Base-by-base conservation (phyloP, 1,284 basidiomycete genomes). In the Ceratobasidium papillatum region DNA sequence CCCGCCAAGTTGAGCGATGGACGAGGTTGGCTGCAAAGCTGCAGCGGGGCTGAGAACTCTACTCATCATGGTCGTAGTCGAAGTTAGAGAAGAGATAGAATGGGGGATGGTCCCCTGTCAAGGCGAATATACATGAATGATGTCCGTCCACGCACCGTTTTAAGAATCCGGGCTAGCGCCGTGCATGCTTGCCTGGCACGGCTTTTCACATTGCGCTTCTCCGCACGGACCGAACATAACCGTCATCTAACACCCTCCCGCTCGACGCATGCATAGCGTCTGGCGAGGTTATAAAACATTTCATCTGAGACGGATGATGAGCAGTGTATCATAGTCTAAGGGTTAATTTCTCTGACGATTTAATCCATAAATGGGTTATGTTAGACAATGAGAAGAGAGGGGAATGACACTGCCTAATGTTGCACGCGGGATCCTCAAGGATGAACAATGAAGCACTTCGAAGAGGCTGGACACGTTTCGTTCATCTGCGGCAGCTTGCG, bases 151-250 rank as follows among this genome's bases (percentile, higher is more conserved):
- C 34, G 43, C 51, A 25, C 65, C 65, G 30, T 41, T 52, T 54
- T 54, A 51, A 68, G 65, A 14, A 68, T 43, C 34, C n/a, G 27
- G 30, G n/a, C 34, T 68, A 68, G 65, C 65, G 65, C 65, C 61
- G 27, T 56, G 45, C 63, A 36, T 34, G 63, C 34, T 41, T 12
- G 45, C 45, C 45, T 49, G 25, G 27, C 63, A 22, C 36, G 14
- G 65, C 51, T 56, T 68, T 68, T 56, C 65, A 41, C 65, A 2
- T 38, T 27, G 12, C 36, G 30, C 51, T 56, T 68, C 51, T 56
- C 8, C 22, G 9, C 32, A 30, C 34, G 43, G 51, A 41, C 32
- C 65, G 65, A 41, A 56, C 65, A 41, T 22, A 56, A 34, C 65
- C 65, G 65, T n/a, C 27, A 34, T 17, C 65, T 19, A 17, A 47